phyloP scores from a whole-genome alignment of 768 basidiomycete genomes.

The Sporobolomyces roseus region DNA sequence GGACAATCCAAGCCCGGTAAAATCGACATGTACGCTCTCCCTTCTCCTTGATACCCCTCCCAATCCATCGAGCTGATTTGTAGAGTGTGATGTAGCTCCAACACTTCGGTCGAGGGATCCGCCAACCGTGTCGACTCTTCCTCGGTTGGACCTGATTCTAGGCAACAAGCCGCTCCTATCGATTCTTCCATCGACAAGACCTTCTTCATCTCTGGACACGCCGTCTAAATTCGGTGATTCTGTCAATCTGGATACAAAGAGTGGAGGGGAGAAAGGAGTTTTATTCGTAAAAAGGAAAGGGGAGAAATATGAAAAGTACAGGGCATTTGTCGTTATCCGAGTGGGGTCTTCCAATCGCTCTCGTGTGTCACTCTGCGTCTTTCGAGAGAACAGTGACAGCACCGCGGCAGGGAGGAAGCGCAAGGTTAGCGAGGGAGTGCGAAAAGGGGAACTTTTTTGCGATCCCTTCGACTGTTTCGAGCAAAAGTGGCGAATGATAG shows the following conservation, averaged over 20 bases:
- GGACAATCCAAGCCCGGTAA: conserved; percentile 69
- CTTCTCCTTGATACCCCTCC: not conserved
- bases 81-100: conserved; percentile 57
- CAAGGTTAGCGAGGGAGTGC: too few species aligned
- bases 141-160: conserved; percentile 69
- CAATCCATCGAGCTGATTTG: conserved; percentile 6
- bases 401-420: too few species aligned
- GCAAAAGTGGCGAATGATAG: too few species aligned
- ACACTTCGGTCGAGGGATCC: conserved; percentile 70
- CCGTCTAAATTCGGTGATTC: conserved; percentile 22
- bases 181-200: conserved; percentile 43
- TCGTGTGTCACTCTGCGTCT: too few species aligned
- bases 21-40: conserved; percentile 68
- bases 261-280: not conserved
- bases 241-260: not conserved
- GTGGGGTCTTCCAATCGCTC: too few species aligned
- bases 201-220: conserved; percentile 71
- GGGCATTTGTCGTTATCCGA: too few species aligned
- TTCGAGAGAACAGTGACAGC: too few species aligned
- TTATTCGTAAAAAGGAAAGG: too few species aligned
- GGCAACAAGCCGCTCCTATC: conserved; percentile 65
- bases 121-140: conserved; percentile 63
- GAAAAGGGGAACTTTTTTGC: too few species aligned
- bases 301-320: too few species aligned
- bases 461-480: too few species aligned